Evolutionary conservation across 1,139 yeast genomes (phyloP), one percentile per base, ranked within the genome.

Genomic region (Kurtzmaniella quercitrusa): DNA sequence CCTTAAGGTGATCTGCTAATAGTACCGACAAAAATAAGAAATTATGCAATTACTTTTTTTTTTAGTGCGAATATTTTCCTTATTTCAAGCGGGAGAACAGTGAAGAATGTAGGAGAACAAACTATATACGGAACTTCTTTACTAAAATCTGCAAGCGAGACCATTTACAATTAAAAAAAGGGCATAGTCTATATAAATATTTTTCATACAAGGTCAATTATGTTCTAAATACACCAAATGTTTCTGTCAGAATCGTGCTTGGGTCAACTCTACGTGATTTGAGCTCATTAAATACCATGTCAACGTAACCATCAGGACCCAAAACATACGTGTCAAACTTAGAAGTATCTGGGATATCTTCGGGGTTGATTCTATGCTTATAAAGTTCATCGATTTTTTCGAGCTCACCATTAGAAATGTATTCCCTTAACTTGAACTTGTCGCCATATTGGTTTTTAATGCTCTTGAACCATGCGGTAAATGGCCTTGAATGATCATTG

Each of bases 261-360:
- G 22, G 17, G 8, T 34, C 14, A 18, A 52, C 45, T 2, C 54
- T 55, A 3, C 45, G 42, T 3, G 38, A 37, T 17, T 36, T 44
- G 36, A 60, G 50, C 15, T 52, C 51, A 1, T 47, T 48, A 40
- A 50, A 57, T 14, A 68, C 61, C 33, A 53, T 55, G 28, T 51
- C 52, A 72, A 68, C 66, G 45, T 65, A 69, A 4, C 46, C 52
- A 19, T 53, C 52, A 23, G 75, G 75, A 14, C 75, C 75, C 33
- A 68, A 50, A 38, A 67, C 45, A 48, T 68, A 68, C 17, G 64
- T 58, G 20, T 64, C 68, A 33, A 51, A 49, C 37, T 55, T 20
- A 5, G 17, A 18, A n/a, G 23, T 18, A 21, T 38, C 39, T 11
- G 44, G 40, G 14, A 41, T 33, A 14, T 59, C 58, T 9, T 38